Evolutionary conservation across 2,329 filamentous ascomycete species (phyloP).

Genomic region (Sclerotinia sclerotiorum): DNA sequence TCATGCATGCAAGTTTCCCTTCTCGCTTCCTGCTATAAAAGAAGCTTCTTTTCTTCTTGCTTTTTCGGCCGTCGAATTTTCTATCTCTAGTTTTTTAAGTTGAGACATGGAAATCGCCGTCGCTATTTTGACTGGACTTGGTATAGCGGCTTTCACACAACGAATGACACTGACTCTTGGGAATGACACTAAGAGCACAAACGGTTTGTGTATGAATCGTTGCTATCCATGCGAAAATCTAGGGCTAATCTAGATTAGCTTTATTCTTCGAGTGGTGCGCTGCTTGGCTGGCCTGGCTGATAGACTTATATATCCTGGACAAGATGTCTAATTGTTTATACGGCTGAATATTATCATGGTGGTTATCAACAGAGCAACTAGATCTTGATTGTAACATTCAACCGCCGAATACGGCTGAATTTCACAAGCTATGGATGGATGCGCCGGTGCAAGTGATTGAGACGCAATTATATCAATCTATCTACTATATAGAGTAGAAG

Average conservation of each 20-base stretch:
- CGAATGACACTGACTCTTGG: neutral
- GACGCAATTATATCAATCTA: conserved; percentile 29
- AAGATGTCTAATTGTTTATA: conserved; percentile 1
- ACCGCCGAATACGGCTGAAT: neutral
- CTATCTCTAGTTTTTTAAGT: neutral
- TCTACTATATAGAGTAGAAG: conserved; percentile 36
- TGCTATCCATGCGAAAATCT: neutral
- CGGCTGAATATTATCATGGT: conserved; percentile 3
- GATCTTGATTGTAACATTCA: neutral
- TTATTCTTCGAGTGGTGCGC: neutral
- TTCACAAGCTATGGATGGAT: conserved; percentile 1
- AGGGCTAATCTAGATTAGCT: neutral
- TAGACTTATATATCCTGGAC: conserved; percentile 7
- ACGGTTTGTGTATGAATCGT: neutral
- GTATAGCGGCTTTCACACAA: neutral
- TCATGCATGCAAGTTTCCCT: neutral
- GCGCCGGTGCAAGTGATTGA: neutral
- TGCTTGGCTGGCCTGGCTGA: conserved; percentile 5
- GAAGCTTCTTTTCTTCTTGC: neutral
- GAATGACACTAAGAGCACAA: neutral
- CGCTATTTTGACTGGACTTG: neutral
- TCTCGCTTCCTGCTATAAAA: neutral
- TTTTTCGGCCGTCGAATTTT: neutral
- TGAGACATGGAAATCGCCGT: neutral
- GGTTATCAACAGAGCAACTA: neutral